These are phyloP conservation scores for Puccinia horiana DNA, from an alignment of 1,284 basidiomycete genomes.

Conservation along the genomic window DNA sequence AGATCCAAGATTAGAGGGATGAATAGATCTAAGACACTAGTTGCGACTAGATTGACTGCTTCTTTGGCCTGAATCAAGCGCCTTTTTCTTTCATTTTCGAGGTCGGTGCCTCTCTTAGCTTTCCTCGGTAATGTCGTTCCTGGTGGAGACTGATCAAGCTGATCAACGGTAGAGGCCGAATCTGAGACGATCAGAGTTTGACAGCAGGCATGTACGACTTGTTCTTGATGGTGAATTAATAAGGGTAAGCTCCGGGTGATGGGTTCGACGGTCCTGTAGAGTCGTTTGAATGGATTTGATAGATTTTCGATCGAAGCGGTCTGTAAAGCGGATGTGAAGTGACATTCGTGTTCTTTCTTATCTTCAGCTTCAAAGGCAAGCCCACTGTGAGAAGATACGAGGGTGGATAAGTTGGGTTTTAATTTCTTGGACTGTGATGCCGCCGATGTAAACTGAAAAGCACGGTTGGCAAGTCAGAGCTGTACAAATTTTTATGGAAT, in stretches of 20 bases:
- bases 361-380: constrained; percentile 30
- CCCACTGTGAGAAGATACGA: constrained; percentile 22
- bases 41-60: constrained; percentile 39
- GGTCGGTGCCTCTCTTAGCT: background rate
- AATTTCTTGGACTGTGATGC: constrained; percentile 48
- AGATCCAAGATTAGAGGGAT: constrained; percentile 38
- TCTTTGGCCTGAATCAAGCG: constrained; percentile 37
- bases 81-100: constrained; percentile 45
- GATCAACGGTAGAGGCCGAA: background rate
- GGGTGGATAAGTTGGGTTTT: constrained; percentile 35
- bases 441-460: constrained; percentile 42
- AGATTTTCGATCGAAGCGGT: constrained; percentile 41
- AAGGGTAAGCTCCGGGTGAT: constrained; percentile 42
- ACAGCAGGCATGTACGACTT: constrained; percentile 46
- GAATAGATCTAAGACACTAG: constrained; percentile 35
- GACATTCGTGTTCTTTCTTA: constrained; percentile 47
- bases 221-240: constrained; percentile 41
- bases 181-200: constrained; percentile 32
- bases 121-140: background rate
- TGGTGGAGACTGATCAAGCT: background rate
- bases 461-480: background rate
- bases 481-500: background rate
- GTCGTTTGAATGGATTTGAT: constrained; percentile 46
- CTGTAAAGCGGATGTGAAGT: constrained; percentile 45
- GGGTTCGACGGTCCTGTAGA: constrained; percentile 34